Base-by-base conservation (phyloP, 2,329 filamentous ascomycete species). In the Ophiosphaerella korrae region DNA sequence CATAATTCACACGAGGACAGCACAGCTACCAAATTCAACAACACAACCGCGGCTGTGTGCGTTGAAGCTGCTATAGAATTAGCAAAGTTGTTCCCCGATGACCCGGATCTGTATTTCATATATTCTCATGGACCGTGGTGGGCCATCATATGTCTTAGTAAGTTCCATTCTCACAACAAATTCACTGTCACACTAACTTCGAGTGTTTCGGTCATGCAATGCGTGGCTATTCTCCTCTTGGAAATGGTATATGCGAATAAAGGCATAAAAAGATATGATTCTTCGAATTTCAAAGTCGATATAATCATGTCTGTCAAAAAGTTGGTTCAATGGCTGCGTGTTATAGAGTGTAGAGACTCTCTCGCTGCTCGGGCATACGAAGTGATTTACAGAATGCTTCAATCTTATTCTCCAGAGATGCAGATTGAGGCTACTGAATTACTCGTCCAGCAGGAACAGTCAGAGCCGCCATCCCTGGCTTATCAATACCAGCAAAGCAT, bases 121-220 rank as follows among this genome's bases (percentile, higher is more conserved):
- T 74, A 75, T 45, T 40, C 52, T 14, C 62, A 58, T 7, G 66
- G 60, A 5, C 74, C 75, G 4, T 77, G 75, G 75, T 77, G 74
- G 74, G 72, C 64, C n/a, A 44, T 74, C 1, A 52, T 76, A 12
- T 74, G 76, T 45, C 64, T 70, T 11, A 54, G 63, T 66, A 49
- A 52, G 60, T 39, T 8, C 1, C 7, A 6, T 5, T 2, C 3
- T 1, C n/a, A 5, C 18, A 11, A 5, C 9, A 11, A 3, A 8
- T 8, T 16, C 1, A 12, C 0, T 38, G 5, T 5, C 3, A 9
- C 7, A 21, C 42, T 50, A 7, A 55, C 11, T 9, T 26, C 21
- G 0, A 16, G 32, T 5, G 6, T 16, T 18, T 11, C 42, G 63
- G 63, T 76, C 6, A 72, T 76, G 63, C 75, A 77, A 54, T 68